These are phyloP conservation scores for Fusarium siculi DNA, from an alignment of 2,329 filamentous ascomycete species.

Conservation along the genomic window DNA sequence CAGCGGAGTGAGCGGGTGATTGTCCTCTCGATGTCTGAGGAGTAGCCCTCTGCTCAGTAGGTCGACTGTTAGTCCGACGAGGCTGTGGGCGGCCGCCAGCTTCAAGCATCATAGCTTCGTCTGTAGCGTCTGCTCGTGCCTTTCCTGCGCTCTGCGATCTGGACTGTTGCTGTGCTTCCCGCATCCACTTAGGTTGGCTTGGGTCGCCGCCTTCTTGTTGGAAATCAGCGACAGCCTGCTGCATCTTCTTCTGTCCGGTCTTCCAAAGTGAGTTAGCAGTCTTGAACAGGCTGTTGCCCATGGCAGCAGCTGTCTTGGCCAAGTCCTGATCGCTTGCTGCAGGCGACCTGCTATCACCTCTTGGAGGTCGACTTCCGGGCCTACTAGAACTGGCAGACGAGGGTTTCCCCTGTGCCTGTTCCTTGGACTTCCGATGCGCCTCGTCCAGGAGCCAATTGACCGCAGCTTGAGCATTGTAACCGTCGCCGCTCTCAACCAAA, in stretches of 20 bases:
- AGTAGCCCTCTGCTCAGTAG: constrained; percentile 42
- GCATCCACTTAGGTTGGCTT: constrained; percentile 95
- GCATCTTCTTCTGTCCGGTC: constrained; percentile 89
- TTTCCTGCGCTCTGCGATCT: constrained; percentile 49
- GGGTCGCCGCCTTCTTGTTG: constrained; percentile 76
- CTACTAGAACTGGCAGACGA: constrained; percentile 53
- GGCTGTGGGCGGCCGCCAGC: constrained; percentile 67
- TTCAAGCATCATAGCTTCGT: constrained; percentile 85
- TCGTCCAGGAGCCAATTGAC: constrained; percentile 92
- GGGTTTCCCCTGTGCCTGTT: constrained; percentile 69
- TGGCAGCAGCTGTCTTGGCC: constrained; percentile 80
- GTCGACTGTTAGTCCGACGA: constrained; percentile 40
- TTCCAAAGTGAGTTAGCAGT: constrained; percentile 97
- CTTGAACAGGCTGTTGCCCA: constrained; percentile 88
- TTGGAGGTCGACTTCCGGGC: constrained; percentile 30
- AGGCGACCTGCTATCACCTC: constrained; percentile 65
- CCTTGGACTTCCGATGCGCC: constrained; percentile 84
- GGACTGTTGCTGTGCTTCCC: constrained; percentile 68
- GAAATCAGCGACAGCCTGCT: constrained; percentile 91
- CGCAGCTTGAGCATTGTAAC: constrained; percentile 84
- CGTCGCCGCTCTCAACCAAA: constrained; percentile 81
- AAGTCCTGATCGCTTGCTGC: constrained; percentile 74
- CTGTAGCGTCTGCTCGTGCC: constrained; percentile 60
- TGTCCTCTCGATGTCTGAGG: constrained; percentile 58
- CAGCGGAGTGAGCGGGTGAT: constrained; percentile 59